These are phyloP conservation scores for Penicillium sp. DNA, from an alignment of 2,329 filamentous ascomycete species.

Conservation along the genomic window DNA sequence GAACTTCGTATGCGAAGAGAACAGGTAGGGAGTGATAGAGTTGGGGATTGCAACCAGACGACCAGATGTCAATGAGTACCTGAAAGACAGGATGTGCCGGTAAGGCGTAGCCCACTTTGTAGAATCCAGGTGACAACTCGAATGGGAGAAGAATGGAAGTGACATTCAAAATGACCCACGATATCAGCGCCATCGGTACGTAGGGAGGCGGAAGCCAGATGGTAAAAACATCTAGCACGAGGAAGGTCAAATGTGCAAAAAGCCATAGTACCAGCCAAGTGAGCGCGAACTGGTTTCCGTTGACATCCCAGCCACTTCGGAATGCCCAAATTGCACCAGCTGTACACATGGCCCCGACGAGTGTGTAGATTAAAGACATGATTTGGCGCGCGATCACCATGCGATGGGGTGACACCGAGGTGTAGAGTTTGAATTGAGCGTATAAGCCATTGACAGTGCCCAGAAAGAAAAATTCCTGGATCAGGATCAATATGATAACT, in stretches of 20 bases:
- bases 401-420: constrained; percentile 25
- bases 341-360: constrained; percentile 42
- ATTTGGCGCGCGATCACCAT: constrained; percentile 36
- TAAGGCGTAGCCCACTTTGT: constrained; percentile 39
- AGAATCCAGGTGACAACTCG: constrained; percentile 44
- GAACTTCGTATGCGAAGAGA: constrained; percentile 42
- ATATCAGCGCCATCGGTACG: constrained; percentile 46
- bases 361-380: constrained; percentile 38
- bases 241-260: constrained; percentile 45
- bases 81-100: constrained; percentile 45
- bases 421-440: constrained; percentile 38
- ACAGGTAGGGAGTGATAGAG: constrained; percentile 44
- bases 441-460: constrained; percentile 47
- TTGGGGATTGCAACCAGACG: constrained; percentile 41
- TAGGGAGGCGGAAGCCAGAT: constrained; percentile 40
- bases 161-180: constrained; percentile 48
- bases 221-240: constrained; percentile 46
- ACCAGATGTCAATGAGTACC: constrained; percentile 46
- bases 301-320: constrained; percentile 40
- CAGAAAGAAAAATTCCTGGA: constrained; percentile 51
- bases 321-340: constrained; percentile 48
- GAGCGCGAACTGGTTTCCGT: constrained; percentile 41
- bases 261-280: constrained; percentile 48
- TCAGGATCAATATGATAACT: constrained; percentile 45
- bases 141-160: constrained; percentile 45